Percentiles rank a stretch among this genome's conserved stretches.
phyloP scores from a whole-genome alignment of 2,329 filamentous ascomycete genomes.

The Fusarium praegraminearum region DNA sequence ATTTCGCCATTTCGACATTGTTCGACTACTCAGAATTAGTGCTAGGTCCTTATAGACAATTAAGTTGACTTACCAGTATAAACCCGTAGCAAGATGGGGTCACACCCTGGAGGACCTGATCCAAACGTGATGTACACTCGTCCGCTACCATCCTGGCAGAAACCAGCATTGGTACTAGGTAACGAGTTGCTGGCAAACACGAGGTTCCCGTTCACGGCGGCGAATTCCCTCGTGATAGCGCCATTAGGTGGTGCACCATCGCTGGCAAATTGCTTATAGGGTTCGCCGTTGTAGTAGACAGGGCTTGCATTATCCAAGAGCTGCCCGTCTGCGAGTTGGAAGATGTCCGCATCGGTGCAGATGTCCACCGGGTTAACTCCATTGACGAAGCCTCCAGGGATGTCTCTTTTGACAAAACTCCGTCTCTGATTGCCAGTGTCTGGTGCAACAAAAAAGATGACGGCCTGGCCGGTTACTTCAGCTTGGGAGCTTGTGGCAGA shows the following conservation, averaged over 20 bases:
- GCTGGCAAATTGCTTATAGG: not conserved
- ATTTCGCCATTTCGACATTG: not conserved
- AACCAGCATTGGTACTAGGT: not conserved
- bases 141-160: not conserved
- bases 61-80: not conserved
- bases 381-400: not conserved
- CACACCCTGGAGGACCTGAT: accelerated
- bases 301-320: not conserved
- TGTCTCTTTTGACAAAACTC: accelerated
- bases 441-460: not conserved
- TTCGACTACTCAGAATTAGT: not conserved
- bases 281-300: not conserved
- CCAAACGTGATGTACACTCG: not conserved
- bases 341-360: not conserved
- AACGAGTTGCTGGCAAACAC: not conserved
- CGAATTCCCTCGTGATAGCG: not conserved
- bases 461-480: not conserved
- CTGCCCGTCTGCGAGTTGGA: not conserved
- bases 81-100: not conserved
- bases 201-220: accelerated
- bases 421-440: not conserved
- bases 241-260: not conserved
- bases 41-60: not conserved
- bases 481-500: not conserved
- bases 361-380: not conserved